A percentile compares a stretch with the other conserved stretches of the same genome.
Conservation (phyloP, 225 moss, liverwort and hornwort species). For the Physcomitrium patens region DNA sequence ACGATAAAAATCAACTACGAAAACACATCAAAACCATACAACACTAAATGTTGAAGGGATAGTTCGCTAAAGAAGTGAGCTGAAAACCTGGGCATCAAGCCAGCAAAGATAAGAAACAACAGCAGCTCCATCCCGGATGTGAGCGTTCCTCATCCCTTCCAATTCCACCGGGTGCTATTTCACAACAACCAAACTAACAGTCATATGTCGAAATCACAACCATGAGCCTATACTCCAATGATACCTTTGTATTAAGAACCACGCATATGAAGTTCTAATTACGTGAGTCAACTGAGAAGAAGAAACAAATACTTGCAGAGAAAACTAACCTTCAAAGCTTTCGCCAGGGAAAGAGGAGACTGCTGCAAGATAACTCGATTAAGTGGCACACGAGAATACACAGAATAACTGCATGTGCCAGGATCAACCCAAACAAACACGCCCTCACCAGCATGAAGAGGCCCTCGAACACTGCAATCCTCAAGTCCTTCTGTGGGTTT, state of each 20-base stretch:
- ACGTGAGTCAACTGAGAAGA: background rate
- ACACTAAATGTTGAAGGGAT: background rate
- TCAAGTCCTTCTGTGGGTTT: slow-evolving; percentile 32
- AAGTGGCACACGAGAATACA: slow-evolving; percentile 61
- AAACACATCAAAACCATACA: slow-evolving; percentile 3
- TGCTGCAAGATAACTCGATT: slow-evolving; percentile 73
- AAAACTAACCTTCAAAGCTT: slow-evolving; percentile 73
- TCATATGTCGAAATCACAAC: slow-evolving; percentile 23
- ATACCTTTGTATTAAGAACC: background rate
- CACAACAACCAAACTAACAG: slow-evolving; percentile 27
- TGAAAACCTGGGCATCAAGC: slow-evolving; percentile 72
- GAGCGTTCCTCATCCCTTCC: slow-evolving; percentile 78
- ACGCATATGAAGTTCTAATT: no score
- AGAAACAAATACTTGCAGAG: slow-evolving; percentile 10
- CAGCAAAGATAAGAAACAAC: slow-evolving; percentile 71
- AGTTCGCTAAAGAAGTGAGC: background rate
- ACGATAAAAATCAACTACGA: slow-evolving; percentile 13
- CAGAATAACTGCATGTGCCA: slow-evolving; percentile 75
- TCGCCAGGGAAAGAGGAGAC: slow-evolving; percentile 77
- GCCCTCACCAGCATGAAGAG: slow-evolving; percentile 30
- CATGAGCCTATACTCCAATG: slow-evolving; percentile 12
- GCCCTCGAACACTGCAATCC: slow-evolving; percentile 26
- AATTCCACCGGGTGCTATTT: slow-evolving; percentile 80
- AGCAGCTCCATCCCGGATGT: slow-evolving; percentile 82
- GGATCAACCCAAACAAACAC: slow-evolving; percentile 74